Percentiles rank a stretch among this genome's conserved stretches.
Conservation (phyloP, 768 basidiomycete genomes). For the Russula griseocarnosa region DNA sequence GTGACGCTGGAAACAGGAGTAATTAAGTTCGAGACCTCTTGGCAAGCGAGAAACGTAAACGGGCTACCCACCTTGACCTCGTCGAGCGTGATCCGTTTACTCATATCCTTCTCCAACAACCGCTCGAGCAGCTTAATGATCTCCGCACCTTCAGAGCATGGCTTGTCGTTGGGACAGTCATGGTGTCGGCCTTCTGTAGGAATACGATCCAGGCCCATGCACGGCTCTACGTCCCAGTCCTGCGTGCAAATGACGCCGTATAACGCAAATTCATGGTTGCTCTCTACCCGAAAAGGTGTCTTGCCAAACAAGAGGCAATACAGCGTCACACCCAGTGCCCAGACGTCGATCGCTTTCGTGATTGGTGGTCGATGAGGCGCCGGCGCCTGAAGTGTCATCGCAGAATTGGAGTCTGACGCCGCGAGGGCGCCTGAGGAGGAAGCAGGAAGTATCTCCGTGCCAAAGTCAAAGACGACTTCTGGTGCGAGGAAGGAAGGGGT, state of each 20-base stretch:
- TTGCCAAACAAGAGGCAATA: constrained; percentile 90
- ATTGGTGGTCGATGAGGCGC: constrained; percentile 48
- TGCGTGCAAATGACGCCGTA: constrained; percentile 76
- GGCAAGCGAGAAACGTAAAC: background rate
- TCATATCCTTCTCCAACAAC: constrained; percentile 77
- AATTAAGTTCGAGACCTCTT: constrained; percentile 3
- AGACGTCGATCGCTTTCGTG: constrained; percentile 93
- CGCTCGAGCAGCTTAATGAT: constrained; percentile 69
- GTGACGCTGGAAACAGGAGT: constrained; percentile 42
- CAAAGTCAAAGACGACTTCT: constrained; percentile 75
- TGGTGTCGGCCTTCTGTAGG: constrained; percentile 61
- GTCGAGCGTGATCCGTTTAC: constrained; percentile 68
- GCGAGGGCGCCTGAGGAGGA: constrained; percentile 34
- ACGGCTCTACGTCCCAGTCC: constrained; percentile 62
- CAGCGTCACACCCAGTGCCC: constrained; percentile 95
- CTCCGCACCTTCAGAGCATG: constrained; percentile 49
- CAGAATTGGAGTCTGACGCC: constrained; percentile 36
- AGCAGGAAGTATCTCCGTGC: constrained; percentile 28
- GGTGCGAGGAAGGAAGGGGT: constrained; percentile 96
- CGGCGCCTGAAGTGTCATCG: constrained; percentile 33
- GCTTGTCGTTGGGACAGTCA: constrained; percentile 30
- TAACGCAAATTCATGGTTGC: constrained; percentile 62
- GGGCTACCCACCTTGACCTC: constrained; percentile 65
- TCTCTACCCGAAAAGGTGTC: constrained; percentile 68
- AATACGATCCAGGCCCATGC: constrained; percentile 69